Evolutionary conservation across 352 stramenopile genomes (phyloP), one percentile per base, ranked within the genome.

Genomic region (Phytophthora europaea): DNA sequence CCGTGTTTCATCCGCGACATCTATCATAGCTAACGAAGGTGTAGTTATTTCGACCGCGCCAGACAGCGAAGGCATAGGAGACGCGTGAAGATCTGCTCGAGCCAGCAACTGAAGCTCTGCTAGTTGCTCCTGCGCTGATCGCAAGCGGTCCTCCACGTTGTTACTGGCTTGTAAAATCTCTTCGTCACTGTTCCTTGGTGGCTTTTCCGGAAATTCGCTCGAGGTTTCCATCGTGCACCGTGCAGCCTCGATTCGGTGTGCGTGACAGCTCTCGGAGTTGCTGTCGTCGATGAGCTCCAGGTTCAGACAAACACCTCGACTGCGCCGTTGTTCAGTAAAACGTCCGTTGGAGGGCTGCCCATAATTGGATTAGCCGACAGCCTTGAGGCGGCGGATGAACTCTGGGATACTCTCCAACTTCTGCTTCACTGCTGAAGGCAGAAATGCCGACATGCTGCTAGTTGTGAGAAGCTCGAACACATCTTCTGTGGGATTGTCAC

Each of bases 361-460:
- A 73, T 73, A 79, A 73, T 65, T 75, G 62, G 58, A 69, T 53
- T 61, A 79, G 20, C 26, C 60, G 13, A 26, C 52, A 34, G 53
- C 72, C 60, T 80, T 81, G 3, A 89, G 79, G 45, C 69, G 66
- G 38, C 80, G 77, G 20, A 89, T 89, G 45, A 89, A 89, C n/a
- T 78, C 75, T 0, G 82, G 82, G n/a, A 89, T 74, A 66, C 65
- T 78, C 63, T 82, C 79, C 34, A 89, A 65, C 63, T 85, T 83
- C 20, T 79, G 73, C 51, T 81, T 84, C n/a, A 89, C 79, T 4
- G 50, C 63, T 2, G 79, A 81, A 3, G 81, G 81, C 2, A 89
- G 55, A 38, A 81, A 89, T 6, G 72, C 65, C 22, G 77, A 84
- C 65, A 76, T 70, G 10, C 57, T 76, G 54, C 65, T 76, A 7